A percentile compares a stretch with the other conserved stretches of the same genome.
Conservation (phyloP, 306 rosid species). For the Dalbergia cultrata region DNA sequence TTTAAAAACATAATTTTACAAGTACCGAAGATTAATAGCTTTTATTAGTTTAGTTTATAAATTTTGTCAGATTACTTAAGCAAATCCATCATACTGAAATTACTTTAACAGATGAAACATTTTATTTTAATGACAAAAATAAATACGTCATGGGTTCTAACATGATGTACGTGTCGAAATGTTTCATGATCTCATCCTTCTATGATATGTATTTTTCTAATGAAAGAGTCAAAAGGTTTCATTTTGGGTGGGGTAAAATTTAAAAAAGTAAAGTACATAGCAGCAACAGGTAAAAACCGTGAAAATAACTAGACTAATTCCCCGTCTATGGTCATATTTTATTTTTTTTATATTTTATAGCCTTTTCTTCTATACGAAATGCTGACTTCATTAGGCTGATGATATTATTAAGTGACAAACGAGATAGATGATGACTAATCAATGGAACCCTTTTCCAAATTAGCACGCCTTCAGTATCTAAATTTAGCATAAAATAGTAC, state of each 20-base stretch:
- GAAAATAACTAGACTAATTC: slow-evolving; percentile 11
- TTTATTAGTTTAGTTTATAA: background rate
- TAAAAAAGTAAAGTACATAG: background rate
- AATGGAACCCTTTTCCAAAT: background rate
- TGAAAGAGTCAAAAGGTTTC: background rate
- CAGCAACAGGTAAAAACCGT: background rate
- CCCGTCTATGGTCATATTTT: background rate
- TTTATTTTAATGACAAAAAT: background rate
- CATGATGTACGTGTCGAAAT: slow-evolving; percentile 16
- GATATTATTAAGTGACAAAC: slow-evolving; percentile 29
- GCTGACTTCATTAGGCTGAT: slow-evolving; percentile 27
- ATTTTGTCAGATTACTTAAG: background rate
- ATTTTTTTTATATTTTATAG: background rate
- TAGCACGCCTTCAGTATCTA: background rate
- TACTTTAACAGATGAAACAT: background rate
- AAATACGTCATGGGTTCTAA: background rate
- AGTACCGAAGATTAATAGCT: too few species aligned
- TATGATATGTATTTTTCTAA: background rate
- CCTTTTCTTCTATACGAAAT: slow-evolving; percentile 2
- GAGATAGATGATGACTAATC: slow-evolving; percentile 8
- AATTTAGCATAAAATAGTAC: background rate
- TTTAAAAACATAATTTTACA: too few species aligned
- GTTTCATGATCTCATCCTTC: slow-evolving; percentile 4
- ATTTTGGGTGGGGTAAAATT: background rate
- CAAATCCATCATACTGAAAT: background rate